These are phyloP conservation scores for Lentinula edodes DNA, from an alignment of 768 basidiomycete species.

Conservation along the genomic window DNA sequence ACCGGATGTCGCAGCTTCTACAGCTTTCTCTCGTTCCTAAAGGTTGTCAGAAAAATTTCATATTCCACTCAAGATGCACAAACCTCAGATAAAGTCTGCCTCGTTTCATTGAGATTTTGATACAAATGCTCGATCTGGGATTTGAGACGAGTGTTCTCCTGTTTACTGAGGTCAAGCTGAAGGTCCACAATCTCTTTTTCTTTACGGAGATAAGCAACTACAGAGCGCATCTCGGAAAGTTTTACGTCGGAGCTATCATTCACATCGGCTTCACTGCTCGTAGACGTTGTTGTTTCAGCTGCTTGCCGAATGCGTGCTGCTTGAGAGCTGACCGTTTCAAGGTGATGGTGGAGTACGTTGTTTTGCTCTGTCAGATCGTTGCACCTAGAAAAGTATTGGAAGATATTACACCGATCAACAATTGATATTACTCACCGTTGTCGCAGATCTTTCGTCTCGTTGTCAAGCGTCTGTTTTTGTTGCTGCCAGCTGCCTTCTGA, in stretches of 20 bases:
- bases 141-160: conserved; percentile 71
- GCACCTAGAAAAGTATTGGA: conserved; percentile 36
- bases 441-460: conserved; percentile 70
- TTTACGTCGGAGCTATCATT: conserved; percentile 55
- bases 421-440: conserved; percentile 44
- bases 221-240: conserved; percentile 66
- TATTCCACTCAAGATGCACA: conserved; percentile 6
- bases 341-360: conserved; percentile 69
- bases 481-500: conserved; percentile 79
- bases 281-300: conserved; percentile 44
- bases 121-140: conserved; percentile 70
- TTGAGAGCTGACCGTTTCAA: conserved; percentile 79
- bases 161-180: conserved; percentile 72
- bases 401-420: neutral
- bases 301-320: conserved; percentile 76
- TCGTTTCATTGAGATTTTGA: conserved; percentile 64
- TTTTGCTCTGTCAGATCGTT: conserved; percentile 77
- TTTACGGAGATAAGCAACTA: conserved; percentile 77
- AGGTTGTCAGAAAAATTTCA: conserved; percentile 4
- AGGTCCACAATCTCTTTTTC: conserved; percentile 92
- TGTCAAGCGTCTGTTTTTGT: conserved; percentile 72
- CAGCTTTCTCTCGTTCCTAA: conserved; percentile 78
- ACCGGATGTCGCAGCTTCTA: conserved; percentile 64
- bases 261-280: conserved; percentile 37
- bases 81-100: conserved; percentile 68